Percentiles rank a stretch among this genome's conserved stretches.
Conservation (phyloP, 768 basidiomycete genomes). For the Rhizopogon rudus region DNA sequence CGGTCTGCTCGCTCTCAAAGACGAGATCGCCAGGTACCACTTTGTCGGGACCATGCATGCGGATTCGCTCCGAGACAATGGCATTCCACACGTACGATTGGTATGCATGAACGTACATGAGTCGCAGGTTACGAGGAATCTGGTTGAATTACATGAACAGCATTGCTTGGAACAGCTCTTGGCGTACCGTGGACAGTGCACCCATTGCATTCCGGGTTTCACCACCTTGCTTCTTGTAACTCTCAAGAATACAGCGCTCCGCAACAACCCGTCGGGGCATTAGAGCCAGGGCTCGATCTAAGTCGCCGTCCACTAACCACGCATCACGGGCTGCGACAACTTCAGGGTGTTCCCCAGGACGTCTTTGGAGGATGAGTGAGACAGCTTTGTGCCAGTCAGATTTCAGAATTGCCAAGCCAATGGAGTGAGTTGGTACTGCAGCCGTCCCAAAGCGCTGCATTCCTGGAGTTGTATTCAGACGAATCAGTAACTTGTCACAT, state of each 20-base stretch:
- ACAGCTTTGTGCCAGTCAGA: slow-evolving; percentile 90
- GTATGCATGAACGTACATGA: slow-evolving; percentile 99
- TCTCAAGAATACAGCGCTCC: slow-evolving; percentile 88
- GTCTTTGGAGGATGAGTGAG: slow-evolving; percentile 71
- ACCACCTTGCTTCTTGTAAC: slow-evolving; percentile 75
- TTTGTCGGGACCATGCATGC: slow-evolving; percentile 63
- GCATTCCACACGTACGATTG: slow-evolving; percentile 99
- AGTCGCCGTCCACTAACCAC: slow-evolving; percentile 81
- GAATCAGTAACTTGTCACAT: slow-evolving; percentile 3
- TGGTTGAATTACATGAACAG: slow-evolving; percentile 26
- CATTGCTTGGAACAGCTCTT: not conserved
- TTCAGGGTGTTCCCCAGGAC: slow-evolving; percentile 92
- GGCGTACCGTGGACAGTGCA: slow-evolving; percentile 70
- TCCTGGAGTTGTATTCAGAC: slow-evolving; percentile 40
- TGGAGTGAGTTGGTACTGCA: slow-evolving; percentile 90
- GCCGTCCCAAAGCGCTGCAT: slow-evolving; percentile 99
- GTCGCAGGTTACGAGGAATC: slow-evolving; percentile 92
- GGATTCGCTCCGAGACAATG: slow-evolving; percentile 91
- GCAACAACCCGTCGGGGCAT: slow-evolving; percentile 93
- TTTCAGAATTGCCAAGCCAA: slow-evolving; percentile 85
- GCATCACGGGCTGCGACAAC: slow-evolving; percentile 79
- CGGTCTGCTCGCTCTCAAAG: slow-evolving; percentile 42
- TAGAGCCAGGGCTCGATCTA: slow-evolving; percentile 74
- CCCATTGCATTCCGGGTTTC: slow-evolving; percentile 83
- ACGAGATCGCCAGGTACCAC: slow-evolving; percentile 91